These are phyloP conservation scores for Mycoemilia scoparia DNA, from an alignment of 192 early-diverging fungal genomes.

Conservation along the genomic window DNA sequence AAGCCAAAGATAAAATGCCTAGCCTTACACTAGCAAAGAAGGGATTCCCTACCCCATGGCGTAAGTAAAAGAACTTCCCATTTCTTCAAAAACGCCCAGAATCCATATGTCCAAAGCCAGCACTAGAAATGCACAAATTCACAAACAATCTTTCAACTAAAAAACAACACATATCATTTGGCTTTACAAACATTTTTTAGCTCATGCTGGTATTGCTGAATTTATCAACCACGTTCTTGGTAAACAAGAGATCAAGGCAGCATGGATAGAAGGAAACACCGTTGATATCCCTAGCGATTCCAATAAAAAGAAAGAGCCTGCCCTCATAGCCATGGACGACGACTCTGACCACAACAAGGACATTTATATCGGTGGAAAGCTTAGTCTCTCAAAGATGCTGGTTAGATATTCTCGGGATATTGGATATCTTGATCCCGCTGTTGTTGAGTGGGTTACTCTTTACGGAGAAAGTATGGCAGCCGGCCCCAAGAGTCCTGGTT, in stretches of 20 bases:
- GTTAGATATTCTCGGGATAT: conserved; percentile 1
- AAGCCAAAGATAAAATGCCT: too few relatives aligned
- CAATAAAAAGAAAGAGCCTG: too few relatives aligned
- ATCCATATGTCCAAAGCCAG: background rate
- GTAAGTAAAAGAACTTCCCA: conserved; percentile 10
- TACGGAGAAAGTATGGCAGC: background rate
- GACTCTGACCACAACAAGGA: conserved; percentile 22
- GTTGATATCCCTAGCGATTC: too few relatives aligned
- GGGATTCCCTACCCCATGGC: conserved; percentile 30
- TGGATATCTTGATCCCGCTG: conserved; percentile 5
- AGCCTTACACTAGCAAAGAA: conserved; percentile 39
- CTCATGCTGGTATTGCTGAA: conserved; percentile 29
- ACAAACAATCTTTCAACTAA: background rate
- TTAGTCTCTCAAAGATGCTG: too few relatives aligned
- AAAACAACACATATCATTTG: background rate
- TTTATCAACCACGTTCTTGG: conserved; percentile 24
- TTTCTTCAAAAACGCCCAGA: conserved; percentile 3
- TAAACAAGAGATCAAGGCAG: too few relatives aligned
- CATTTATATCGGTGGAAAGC: conserved; percentile 2
- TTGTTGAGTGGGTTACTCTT: conserved; percentile 2
- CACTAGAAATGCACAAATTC: background rate
- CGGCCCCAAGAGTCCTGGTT: conserved; percentile 48
- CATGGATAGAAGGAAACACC: too few relatives aligned
- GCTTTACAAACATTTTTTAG: conserved; percentile 6
- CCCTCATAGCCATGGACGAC: conserved; percentile 12